Evolutionary conservation across 2,329 filamentous ascomycete species (phyloP).

Genomic region (Cercospora sesami): DNA sequence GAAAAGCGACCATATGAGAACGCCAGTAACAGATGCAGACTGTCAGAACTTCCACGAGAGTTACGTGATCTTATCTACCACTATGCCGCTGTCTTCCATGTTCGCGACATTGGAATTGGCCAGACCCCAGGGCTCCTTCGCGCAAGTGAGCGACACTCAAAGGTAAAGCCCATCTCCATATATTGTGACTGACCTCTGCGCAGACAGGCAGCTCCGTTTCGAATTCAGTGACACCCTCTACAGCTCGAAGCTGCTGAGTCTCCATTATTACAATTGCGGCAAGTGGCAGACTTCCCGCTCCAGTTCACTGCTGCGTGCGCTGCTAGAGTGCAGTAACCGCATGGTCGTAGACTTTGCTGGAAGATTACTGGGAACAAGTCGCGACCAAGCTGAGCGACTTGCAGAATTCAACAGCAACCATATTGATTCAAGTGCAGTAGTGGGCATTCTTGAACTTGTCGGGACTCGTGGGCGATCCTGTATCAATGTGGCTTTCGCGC

Average conservation of each 20-base stretch:
- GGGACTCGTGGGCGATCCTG: not conserved
- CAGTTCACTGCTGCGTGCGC: not conserved
- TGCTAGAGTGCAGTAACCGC: not conserved
- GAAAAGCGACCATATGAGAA: not conserved
- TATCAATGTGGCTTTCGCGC: not conserved
- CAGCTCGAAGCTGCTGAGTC: not conserved
- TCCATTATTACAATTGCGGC: not conserved
- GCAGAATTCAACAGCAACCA: not conserved
- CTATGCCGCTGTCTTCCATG: slow-evolving; percentile 2
- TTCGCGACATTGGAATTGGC: slow-evolving; percentile 5
- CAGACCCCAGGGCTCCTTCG: not conserved
- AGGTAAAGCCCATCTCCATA: not conserved
- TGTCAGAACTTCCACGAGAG: slow-evolving; percentile 12
- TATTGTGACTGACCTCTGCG: not conserved
- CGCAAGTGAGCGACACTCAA: not conserved
- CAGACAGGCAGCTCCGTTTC: not conserved
- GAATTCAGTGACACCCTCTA: slow-evolving; percentile 8
- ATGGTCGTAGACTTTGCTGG: not conserved
- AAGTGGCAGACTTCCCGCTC: not conserved
- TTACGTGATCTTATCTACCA: slow-evolving; percentile 16
- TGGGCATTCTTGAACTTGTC: not conserved
- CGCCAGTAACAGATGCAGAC: not conserved
- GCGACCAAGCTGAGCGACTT: not conserved
- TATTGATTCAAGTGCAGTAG: not conserved
- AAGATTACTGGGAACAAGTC: not conserved